phyloP scores from a whole-genome alignment of 306 rosid genomes.

The Sicyos baderoa region DNA sequence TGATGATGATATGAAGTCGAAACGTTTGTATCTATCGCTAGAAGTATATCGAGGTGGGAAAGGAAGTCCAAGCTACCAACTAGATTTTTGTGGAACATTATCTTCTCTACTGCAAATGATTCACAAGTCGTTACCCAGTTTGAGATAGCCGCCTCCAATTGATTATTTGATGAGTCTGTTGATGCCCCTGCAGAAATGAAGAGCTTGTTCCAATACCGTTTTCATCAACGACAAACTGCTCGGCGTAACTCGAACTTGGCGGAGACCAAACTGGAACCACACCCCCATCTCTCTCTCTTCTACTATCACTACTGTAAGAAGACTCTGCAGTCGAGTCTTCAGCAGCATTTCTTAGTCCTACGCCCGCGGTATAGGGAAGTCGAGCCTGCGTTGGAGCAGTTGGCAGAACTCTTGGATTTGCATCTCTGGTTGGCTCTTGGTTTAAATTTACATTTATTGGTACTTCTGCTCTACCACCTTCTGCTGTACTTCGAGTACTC shows the following conservation, averaged over 20 bases:
- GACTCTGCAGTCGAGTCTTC: conserved; percentile 77
- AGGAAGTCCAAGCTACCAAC: conserved; percentile 10
- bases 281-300: conserved; percentile 85
- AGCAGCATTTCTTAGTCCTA: conserved; percentile 30
- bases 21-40: neutral
- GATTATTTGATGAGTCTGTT: conserved; percentile 76
- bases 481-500: conserved; percentile 36
- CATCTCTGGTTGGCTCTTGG: conserved; percentile 42
- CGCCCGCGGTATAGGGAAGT: conserved; percentile 21
- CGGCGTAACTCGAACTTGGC: conserved; percentile 58
- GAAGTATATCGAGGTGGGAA: neutral
- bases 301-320: conserved; percentile 47
- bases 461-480: conserved; percentile 68
- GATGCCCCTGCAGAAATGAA: conserved; percentile 76
- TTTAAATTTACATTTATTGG: conserved; percentile 43
- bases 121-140: conserved; percentile 60
- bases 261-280: conserved; percentile 90
- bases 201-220: conserved; percentile 52
- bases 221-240: conserved; percentile 72
- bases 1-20: neutral
- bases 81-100: neutral
- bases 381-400: conserved; percentile 23
- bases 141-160: conserved; percentile 83
- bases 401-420: conserved; percentile 33
- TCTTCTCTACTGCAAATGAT: conserved; percentile 2